Conservation (phyloP, 176 grass and related monocot genomes). For the Triticum turgidum region DNA sequence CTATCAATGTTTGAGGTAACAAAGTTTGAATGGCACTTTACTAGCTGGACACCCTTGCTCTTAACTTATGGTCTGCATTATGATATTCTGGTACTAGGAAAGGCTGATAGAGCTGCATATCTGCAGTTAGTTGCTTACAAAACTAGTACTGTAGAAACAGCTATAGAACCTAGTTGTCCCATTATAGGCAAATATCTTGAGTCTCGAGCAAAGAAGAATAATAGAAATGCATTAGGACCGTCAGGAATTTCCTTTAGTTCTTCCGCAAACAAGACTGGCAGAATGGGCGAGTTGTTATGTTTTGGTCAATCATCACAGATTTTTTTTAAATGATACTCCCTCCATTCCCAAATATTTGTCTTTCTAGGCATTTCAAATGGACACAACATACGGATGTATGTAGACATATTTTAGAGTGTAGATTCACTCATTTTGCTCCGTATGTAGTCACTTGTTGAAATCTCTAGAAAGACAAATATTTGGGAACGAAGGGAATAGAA, state of each 20-base stretch:
- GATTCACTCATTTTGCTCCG: too few relatives aligned
- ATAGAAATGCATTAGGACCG: not conserved
- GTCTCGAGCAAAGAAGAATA: constrained; percentile 2
- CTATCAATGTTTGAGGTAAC: constrained; percentile 96
- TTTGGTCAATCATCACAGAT: not conserved
- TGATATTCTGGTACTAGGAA: not conserved
- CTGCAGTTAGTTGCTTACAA: not conserved
- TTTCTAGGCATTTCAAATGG: too few relatives aligned
- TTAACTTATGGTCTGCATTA: constrained; percentile 1
- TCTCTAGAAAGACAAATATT: too few relatives aligned
- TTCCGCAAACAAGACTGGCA: not conserved
- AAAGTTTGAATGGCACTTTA: constrained; percentile 25
- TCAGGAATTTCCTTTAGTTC: constrained; percentile 6
- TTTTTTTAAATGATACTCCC: not conserved
- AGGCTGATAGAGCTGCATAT: not conserved
- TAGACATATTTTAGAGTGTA: too few relatives aligned
- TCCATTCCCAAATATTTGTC: too few relatives aligned
- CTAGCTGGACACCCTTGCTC: not conserved
- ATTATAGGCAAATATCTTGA: not conserved
- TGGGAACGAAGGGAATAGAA: not conserved
- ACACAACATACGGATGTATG: too few relatives aligned
- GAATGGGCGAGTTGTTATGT: not conserved
- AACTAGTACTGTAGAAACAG: not conserved
- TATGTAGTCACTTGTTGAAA: too few relatives aligned
- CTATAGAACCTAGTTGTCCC: not conserved